Evolutionary conservation across 2,329 filamentous ascomycete genomes (phyloP), one percentile per base, ranked within the genome.

Genomic region (Cladosporium oxysporum): DNA sequence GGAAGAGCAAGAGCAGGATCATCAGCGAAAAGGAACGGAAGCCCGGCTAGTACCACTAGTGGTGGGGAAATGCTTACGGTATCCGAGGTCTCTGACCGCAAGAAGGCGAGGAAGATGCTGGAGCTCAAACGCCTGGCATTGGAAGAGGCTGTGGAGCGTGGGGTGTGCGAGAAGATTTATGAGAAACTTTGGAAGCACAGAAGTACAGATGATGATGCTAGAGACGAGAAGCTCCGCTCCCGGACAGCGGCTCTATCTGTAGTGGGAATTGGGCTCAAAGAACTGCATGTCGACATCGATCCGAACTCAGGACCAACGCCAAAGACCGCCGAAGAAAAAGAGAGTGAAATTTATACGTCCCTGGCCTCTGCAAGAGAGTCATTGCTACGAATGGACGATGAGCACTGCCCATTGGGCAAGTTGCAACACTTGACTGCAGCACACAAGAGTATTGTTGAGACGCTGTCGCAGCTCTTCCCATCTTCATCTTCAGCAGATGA

Each of bases 401-500:
- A 92, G 70, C 89, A 89, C 70, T 96, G 93, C 75, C 95, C 95
- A 0, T 82, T 97, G 1, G 95, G 93, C 21, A 99, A 99, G 79
- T 85, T 98, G 50, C 91, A 93, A 73, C 89, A 93, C 73, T 84
- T 99, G 65, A 96, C 93, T 70, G 88, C 89, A 47, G 91, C 92
- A 3, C 95, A 98, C 78, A 96, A 96, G 81, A 90, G 89, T 69
- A 98, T 99, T 69, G 95, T 99, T 58, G 94, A 98, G 76, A 93
- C 93, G 5, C 76, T 90, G 21, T 88, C 87, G 18, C 84, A 86
- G 63, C 79, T 89, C 23, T 85, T 89, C 64, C 86, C 87, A 10
- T 86, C 93, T 0, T 86, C 87, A 0, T 97, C 95, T 0, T 98
- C 95, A 0, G 95, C 95, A 2, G 95, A 99, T 75, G 95, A 98